These are phyloP conservation scores for Arachnomyces sp. DNA, from an alignment of 2,329 filamentous ascomycete species.

Conservation along the genomic window DNA sequence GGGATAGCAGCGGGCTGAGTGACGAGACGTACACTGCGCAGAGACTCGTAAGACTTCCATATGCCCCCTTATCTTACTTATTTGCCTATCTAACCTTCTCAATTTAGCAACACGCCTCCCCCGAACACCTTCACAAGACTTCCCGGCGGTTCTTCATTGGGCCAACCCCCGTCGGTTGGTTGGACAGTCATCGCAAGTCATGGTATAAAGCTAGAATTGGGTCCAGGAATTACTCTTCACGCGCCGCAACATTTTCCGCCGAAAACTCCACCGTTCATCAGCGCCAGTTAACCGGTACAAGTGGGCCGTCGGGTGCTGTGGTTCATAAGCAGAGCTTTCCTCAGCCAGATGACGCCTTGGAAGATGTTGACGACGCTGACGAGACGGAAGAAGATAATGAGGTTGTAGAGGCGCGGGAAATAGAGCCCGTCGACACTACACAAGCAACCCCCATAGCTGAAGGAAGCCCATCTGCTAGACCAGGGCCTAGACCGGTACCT, in stretches of 20 bases:
- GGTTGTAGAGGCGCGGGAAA: constrained; percentile 3
- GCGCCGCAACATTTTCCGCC: constrained; percentile 44
- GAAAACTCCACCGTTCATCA: constrained; percentile 37
- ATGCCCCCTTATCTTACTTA: constrained; percentile 12
- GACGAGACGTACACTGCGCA: constrained; percentile 47
- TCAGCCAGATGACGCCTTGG: constrained; percentile 25
- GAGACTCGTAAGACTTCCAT: constrained; percentile 39
- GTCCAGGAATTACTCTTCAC: constrained; percentile 39
- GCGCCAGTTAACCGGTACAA: constrained; percentile 20
- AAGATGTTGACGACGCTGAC: constrained; percentile 20
- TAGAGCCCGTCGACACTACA: constrained; percentile 9
- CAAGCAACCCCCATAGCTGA: not conserved
- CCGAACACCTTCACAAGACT: constrained; percentile 54
- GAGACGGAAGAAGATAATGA: constrained; percentile 9
- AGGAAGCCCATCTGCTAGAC: too few relatives aligned
- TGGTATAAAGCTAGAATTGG: constrained; percentile 48
- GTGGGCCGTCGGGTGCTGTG: constrained; percentile 21
- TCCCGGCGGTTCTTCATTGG: constrained; percentile 57
- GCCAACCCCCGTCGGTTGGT: constrained; percentile 57
- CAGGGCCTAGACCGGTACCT: too few relatives aligned
- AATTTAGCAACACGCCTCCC: constrained; percentile 49
- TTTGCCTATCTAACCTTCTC: not conserved
- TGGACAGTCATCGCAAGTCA: constrained; percentile 53
- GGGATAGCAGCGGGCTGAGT: constrained; percentile 30
- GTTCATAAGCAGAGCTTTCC: constrained; percentile 22